A percentile compares a stretch with the other conserved stretches of the same genome.
phyloP scores from a whole-genome alignment of 78 protist species.

The Polysphondylium violaceum region DNA sequence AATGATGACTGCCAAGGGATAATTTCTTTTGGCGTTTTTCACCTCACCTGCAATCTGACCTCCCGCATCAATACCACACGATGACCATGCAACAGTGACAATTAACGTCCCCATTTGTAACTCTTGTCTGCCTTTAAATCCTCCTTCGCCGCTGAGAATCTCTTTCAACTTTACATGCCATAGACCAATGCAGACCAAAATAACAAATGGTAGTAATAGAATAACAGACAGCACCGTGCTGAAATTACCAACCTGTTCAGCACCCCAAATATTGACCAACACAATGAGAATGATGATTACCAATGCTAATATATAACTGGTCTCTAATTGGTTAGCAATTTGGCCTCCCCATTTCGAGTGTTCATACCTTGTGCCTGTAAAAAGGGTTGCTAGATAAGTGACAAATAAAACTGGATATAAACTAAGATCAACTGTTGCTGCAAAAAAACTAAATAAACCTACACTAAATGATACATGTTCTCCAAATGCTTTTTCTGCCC shows the following conservation, averaged over 20 bases:
- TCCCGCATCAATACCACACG: conserved; percentile 34
- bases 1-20: conserved; percentile 47
- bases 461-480: conserved; percentile 1
- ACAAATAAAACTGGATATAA: conserved; percentile 63
- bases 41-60: conserved; percentile 74
- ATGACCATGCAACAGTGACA: conserved; percentile 28
- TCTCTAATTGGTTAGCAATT: background rate
- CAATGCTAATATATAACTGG: conserved; percentile 27
- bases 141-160: conserved; percentile 29
- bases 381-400: conserved; percentile 16
- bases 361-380: conserved; percentile 11
- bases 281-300: conserved; percentile 25
- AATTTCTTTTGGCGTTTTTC: conserved; percentile 54
- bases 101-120: conserved; percentile 35
- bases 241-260: conserved; percentile 57
- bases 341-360: conserved; percentile 48
- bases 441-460: conserved; percentile 55
- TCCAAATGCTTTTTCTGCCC: conserved; percentile 77
- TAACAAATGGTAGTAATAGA: conserved; percentile 37
- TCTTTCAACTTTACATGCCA: conserved; percentile 16
- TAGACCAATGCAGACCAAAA: conserved; percentile 59
- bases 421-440: conserved; percentile 30
- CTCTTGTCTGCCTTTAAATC: background rate
- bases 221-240: conserved; percentile 31
- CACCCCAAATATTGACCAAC: conserved; percentile 54